Evolutionary conservation across 495 filamentous ascomycete genomes (phyloP).

Genomic region (Aspergillus indologenus): DNA sequence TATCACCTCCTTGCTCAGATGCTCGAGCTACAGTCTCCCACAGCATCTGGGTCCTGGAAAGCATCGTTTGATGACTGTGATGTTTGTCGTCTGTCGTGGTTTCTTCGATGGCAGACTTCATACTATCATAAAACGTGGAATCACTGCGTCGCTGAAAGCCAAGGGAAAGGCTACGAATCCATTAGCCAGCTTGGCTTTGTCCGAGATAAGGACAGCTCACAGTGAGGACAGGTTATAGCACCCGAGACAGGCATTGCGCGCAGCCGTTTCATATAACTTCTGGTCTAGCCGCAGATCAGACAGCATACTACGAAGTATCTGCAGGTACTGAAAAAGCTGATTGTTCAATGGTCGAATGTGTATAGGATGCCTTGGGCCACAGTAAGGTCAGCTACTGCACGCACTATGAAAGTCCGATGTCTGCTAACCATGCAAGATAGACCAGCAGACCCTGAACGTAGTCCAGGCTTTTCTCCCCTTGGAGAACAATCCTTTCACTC

Average conservation of each 20-base stretch:
- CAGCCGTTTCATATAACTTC: neutral
- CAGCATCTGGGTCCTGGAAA: too few relatives aligned
- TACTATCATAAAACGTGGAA: neutral
- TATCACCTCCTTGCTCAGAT: too few relatives aligned
- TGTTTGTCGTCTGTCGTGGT: neutral
- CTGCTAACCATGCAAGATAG: neutral
- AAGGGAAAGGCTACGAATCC: neutral
- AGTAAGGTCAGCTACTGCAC: neutral
- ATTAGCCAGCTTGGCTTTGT: neutral
- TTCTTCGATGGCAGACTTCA: neutral
- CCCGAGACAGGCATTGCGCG: neutral
- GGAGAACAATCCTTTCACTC: neutral
- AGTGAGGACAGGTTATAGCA: neutral
- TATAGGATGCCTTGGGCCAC: neutral
- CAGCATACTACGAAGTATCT: neutral
- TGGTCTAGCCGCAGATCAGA: neutral
- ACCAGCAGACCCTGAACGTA: conserved; percentile 1
- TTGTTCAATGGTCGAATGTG: neutral
- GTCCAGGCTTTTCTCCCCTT: conserved; percentile 2
- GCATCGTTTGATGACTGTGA: too few relatives aligned
- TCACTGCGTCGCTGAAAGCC: neutral
- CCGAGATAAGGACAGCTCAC: neutral
- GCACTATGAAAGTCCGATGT: neutral
- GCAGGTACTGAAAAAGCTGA: neutral
- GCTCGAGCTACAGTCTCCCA: too few relatives aligned